Conservation (phyloP, 306 rosid species). For the Vigna radiata region DNA sequence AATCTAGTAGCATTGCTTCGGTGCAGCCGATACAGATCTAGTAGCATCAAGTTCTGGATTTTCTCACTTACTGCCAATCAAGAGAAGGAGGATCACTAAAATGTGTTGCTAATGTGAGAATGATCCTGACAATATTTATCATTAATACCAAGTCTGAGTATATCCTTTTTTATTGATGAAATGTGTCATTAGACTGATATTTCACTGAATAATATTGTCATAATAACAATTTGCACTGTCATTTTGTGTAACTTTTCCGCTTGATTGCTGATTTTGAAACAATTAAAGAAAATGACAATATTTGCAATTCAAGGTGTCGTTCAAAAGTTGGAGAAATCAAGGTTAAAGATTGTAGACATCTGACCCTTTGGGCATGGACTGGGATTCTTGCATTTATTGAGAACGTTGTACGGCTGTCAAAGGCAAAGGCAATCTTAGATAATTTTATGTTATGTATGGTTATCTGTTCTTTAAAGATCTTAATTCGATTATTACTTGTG, state of each 20-base stretch:
- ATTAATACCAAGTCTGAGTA: too few relatives aligned
- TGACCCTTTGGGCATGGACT: not conserved
- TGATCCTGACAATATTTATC: too few relatives aligned
- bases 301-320: conserved; percentile 52
- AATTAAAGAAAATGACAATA: conserved; percentile 80
- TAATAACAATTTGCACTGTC: not conserved
- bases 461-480: not conserved
- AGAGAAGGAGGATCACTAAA: too few relatives aligned
- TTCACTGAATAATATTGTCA: not conserved
- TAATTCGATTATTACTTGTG: not conserved
- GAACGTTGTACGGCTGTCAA: not conserved
- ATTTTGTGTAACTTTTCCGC: not conserved
- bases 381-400: not conserved
- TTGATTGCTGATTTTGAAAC: conserved; percentile 37
- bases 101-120: too few relatives aligned
- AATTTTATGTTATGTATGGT: not conserved
- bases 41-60: too few relatives aligned
- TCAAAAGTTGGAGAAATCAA: conserved; percentile 40
- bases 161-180: too few relatives aligned
- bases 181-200: too few relatives aligned
- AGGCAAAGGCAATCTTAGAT: not conserved
- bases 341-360: conserved; percentile 50
- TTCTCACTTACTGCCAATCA: too few relatives aligned
- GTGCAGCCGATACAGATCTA: too few relatives aligned
- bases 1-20: too few relatives aligned